These are phyloP conservation scores for Boletus vinaceobasis DNA, from an alignment of 768 basidiomycete species.

Conservation along the genomic window DNA sequence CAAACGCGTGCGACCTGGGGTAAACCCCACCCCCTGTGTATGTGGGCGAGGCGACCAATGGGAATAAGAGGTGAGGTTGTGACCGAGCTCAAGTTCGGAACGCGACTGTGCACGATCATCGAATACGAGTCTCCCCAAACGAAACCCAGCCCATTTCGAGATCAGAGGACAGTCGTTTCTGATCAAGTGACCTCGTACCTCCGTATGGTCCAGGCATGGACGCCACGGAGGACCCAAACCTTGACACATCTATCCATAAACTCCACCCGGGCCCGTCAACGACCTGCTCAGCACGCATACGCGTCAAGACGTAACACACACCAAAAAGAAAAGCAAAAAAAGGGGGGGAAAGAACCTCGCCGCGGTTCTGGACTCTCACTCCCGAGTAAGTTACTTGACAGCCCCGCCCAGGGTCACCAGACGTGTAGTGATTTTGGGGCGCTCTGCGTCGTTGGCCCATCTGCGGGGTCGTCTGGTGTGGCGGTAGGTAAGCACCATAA, in stretches of 20 bases:
- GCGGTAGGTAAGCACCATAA: neutral
- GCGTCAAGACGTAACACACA: neutral
- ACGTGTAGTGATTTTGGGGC: neutral
- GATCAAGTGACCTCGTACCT: neutral
- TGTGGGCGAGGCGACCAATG: neutral
- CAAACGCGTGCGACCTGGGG: neutral
- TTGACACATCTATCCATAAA: neutral
- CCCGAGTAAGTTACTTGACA: neutral
- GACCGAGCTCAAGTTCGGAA: neutral
- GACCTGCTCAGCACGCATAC: neutral
- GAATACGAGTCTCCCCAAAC: no score
- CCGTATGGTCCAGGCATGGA: neutral
- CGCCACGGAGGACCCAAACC: neutral
- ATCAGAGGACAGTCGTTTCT: no score
- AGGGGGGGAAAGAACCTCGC: neutral
- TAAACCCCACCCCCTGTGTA: neutral
- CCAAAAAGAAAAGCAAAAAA: neutral
- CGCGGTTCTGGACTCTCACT: neutral
- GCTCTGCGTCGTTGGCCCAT: neutral
- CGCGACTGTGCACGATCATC: neutral
- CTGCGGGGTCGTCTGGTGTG: neutral
- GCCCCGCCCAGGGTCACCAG: neutral
- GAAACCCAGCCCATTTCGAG: no score
- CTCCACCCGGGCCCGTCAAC: neutral
- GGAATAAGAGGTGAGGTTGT: neutral